Percentiles rank a stretch among this genome's conserved stretches.
Evolutionary conservation across 129 eudicot species (phyloP).

Genomic region (Helianthus annuus): HanXRQr2.0-SUNRISE NC_035436.2:106409795-106410294

Average conservation of each 20-base stretch:
- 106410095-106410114: conserved; percentile 15
- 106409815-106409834: no score
- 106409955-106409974: background rate
- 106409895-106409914: background rate
- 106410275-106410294: conserved; percentile 14
- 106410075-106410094: conserved; percentile 3
- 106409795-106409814: no score
- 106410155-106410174: conserved; percentile 26
- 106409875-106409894: no score
- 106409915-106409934: background rate
- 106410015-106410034: background rate
- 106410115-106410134: conserved; percentile 30
- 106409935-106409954: background rate
- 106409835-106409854: no score
- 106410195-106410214: conserved; percentile 1
- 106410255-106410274: conserved; percentile 17
- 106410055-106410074: conserved; percentile 9
- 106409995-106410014: background rate
- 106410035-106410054: background rate
- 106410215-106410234: conserved; percentile 17
- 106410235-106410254: background rate
- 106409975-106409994: background rate
- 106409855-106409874: no score
- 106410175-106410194: conserved; percentile 28
- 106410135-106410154: conserved; percentile 32